Percentiles rank a stretch among this genome's conserved stretches.
phyloP scores from a whole-genome alignment of 2,329 filamentous ascomycete species.

The Pseudogymnoascus pannorum region DNA sequence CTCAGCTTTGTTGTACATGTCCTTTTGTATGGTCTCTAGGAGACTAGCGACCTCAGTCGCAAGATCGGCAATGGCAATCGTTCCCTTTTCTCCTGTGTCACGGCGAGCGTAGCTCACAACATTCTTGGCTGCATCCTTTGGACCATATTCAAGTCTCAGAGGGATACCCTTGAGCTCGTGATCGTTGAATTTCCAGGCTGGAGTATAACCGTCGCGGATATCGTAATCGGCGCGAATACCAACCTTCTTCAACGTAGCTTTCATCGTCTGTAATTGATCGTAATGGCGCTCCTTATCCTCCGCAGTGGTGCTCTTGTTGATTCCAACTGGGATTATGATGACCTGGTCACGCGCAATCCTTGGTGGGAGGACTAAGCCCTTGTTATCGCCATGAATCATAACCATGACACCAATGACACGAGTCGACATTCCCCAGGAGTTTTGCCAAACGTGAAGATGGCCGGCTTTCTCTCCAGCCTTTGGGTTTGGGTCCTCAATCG shows the following conservation, averaged over 20 bases:
- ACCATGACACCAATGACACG: constrained; percentile 98
- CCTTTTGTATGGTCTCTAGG: constrained; percentile 81
- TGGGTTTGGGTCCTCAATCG: constrained; percentile 78
- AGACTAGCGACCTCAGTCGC: constrained; percentile 67
- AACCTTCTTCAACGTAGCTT: constrained; percentile 59
- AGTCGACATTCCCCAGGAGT: constrained; percentile 97
- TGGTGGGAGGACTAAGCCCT: constrained; percentile 87
- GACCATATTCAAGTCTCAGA: constrained; percentile 88
- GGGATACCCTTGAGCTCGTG: constrained; percentile 97
- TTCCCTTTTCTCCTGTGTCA: constrained; percentile 77
- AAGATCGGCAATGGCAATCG: constrained; percentile 68
- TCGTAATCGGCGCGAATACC: constrained; percentile 76
- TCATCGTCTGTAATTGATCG: constrained; percentile 66
- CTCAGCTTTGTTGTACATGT: constrained; percentile 70
- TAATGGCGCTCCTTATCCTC: constrained; percentile 73
- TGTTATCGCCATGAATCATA: constrained; percentile 95
- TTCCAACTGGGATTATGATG: constrained; percentile 84
- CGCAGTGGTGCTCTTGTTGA: constrained; percentile 77
- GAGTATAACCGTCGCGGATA: constrained; percentile 80
- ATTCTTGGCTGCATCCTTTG: constrained; percentile 81
- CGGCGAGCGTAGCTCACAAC: constrained; percentile 81
- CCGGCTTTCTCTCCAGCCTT: constrained; percentile 67
- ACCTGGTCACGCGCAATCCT: constrained; percentile 80
- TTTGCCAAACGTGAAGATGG: constrained; percentile 90
- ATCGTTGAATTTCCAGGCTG: constrained; percentile 98